Conservation (phyloP, 805 yeast species). For the Yarrowia sp. region DNA sequence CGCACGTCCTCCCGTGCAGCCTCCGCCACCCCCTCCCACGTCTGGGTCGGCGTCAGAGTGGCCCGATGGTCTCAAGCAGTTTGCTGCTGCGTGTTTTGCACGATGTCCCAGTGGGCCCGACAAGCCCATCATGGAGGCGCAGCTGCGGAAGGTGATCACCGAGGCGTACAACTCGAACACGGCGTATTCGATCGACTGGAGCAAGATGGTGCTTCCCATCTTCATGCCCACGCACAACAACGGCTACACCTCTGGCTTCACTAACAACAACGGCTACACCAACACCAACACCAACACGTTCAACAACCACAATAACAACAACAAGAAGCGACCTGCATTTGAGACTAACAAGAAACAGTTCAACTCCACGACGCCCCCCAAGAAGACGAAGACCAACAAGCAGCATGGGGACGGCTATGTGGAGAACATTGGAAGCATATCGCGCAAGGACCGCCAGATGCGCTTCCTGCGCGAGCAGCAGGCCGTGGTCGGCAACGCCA, state of each 20-base stretch:
- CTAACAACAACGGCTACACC: neutral
- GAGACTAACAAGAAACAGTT: conserved; percentile 25
- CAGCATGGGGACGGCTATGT: neutral
- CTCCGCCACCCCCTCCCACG: conserved; percentile 26
- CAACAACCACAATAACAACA: neutral
- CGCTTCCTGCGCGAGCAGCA: conserved; percentile 17
- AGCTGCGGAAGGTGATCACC: conserved; percentile 51
- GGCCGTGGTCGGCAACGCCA: conserved; percentile 9
- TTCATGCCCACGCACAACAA: conserved; percentile 11
- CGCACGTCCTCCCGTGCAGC: conserved; percentile 5
- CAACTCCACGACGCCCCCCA: conserved; percentile 12
- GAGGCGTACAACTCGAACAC: conserved; percentile 47
- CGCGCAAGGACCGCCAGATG: conserved; percentile 16
- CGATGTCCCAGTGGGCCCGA: conserved; percentile 37
- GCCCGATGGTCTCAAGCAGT: conserved; percentile 56
- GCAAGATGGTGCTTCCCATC: conserved; percentile 49
- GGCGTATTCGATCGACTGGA: conserved; percentile 56
- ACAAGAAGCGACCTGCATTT: conserved; percentile 14
- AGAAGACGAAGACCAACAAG: neutral
- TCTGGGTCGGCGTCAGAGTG: conserved; percentile 38
- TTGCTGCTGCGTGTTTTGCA: conserved; percentile 50
- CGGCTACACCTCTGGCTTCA: neutral
- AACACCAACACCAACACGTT: too few relatives aligned
- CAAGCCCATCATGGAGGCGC: conserved; percentile 46
- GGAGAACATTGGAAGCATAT: conserved; percentile 18